Evolutionary conservation across 163 green algal species (phyloP).

Genomic region (Prototheca stagnorum): DNA sequence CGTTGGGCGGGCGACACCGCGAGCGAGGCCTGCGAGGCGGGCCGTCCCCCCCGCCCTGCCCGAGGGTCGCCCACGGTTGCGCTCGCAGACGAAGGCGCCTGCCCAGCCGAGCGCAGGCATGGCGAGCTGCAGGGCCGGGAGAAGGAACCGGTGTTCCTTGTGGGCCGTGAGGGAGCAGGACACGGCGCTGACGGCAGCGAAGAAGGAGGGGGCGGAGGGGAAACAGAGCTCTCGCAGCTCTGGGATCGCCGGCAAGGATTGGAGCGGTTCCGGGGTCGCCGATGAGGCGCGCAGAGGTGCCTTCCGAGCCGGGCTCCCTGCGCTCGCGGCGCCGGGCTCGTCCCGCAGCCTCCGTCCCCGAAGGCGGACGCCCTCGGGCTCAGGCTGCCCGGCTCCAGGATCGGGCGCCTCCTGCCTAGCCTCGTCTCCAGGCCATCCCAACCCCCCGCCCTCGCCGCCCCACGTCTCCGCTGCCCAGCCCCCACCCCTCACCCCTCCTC

Average conservation of each 20-base stretch:
- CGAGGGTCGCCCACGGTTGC: not conserved
- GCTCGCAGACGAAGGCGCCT: not conserved
- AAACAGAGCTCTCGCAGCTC: not conserved
- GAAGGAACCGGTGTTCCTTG: conserved; percentile 44
- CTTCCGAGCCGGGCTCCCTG: no score
- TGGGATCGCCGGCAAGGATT: not conserved
- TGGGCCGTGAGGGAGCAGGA: conserved; percentile 19
- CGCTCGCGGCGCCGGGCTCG: no score
- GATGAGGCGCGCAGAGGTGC: no score
- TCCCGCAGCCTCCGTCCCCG: no score
- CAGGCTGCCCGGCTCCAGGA: no score
- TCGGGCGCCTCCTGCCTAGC: no score
- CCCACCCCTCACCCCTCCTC: no score
- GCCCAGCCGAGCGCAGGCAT: conserved; percentile 22
- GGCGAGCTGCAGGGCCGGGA: conserved; percentile 25
- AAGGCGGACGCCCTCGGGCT: no score
- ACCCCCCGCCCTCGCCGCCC: no score
- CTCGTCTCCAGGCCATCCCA: no score
- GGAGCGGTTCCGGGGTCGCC: no score
- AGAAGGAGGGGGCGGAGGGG: not conserved
- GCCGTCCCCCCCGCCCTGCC: not conserved
- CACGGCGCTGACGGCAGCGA: not conserved
- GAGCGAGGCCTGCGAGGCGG: not conserved
- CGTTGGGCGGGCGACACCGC: not conserved
- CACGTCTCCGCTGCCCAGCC: no score